Conservation (phyloP, 2,329 filamentous ascomycete genomes). For the Colletotrichum gigasporum region DNA sequence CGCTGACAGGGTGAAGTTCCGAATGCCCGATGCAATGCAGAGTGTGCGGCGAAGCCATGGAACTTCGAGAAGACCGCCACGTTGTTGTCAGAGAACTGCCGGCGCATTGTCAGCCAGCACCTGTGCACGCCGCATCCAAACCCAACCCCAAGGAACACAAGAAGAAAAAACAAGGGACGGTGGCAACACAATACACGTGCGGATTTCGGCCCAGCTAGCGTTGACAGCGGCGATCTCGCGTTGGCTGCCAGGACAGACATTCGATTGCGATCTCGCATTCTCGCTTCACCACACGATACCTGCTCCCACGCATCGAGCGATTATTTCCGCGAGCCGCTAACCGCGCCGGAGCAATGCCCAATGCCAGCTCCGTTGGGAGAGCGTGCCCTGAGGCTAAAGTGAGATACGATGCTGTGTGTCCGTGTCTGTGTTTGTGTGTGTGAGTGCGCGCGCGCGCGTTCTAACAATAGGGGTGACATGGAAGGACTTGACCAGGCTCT, state of each 20-base stretch:
- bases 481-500: too few species aligned
- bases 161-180: neutral
- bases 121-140: neutral
- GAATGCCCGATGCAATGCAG: conserved; percentile 5
- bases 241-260: neutral
- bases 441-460: neutral
- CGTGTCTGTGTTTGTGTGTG: too few species aligned
- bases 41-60: neutral
- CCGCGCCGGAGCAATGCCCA: neutral
- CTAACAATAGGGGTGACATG: too few species aligned
- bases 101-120: conserved; percentile 13
- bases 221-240: conserved; percentile 9
- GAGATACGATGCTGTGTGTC: neutral
- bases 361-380: neutral
- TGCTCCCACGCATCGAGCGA: neutral
- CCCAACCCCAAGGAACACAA: neutral
- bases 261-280: conserved; percentile 1
- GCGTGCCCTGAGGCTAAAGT: conserved; percentile 8
- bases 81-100: neutral
- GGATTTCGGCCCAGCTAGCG: neutral
- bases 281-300: neutral
- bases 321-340: conserved; percentile 3
- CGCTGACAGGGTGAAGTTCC: conserved; percentile 4
- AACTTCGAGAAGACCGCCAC: conserved; percentile 14
- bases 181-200: neutral